Evolutionary conservation across 1,284 basidiomycete genomes (phyloP).

Genomic region (Wolfiporia cocos): DNA sequence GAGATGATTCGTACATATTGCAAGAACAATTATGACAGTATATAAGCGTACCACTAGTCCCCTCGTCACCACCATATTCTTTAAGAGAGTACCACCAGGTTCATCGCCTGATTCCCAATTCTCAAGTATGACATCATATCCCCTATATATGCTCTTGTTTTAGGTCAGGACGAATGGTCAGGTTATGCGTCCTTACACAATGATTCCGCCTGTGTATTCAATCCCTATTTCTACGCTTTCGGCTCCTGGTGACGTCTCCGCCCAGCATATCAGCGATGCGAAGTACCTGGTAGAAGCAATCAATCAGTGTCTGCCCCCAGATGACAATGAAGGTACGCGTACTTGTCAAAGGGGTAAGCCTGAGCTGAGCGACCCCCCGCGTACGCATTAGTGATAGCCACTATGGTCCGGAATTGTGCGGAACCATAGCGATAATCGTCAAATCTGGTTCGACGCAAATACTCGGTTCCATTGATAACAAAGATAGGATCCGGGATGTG

Average conservation of each 20-base stretch:
- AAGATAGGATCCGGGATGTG: constrained; percentile 14
- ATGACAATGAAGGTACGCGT: background rate
- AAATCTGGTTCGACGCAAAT: constrained; percentile 8
- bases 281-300: constrained; percentile 4
- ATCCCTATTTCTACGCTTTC: constrained; percentile 8
- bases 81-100: constrained; percentile 11
- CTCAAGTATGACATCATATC: constrained; percentile 17
- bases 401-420: constrained; percentile 15
- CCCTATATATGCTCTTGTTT: no score
- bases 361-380: constrained; percentile 14
- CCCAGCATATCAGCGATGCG: constrained; percentile 8
- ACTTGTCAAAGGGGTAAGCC: constrained; percentile 20
- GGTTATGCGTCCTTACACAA: constrained; percentile 10
- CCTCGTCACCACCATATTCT: constrained; percentile 16
- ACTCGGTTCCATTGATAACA: constrained; percentile 12
- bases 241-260: background rate
- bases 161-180: no score
- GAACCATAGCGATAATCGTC: constrained; percentile 12
- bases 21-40: constrained; percentile 16
- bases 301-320: background rate
- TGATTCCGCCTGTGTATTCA: constrained; percentile 12
- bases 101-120: constrained; percentile 5
- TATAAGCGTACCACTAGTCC: constrained; percentile 18
- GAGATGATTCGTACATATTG: constrained; percentile 15
- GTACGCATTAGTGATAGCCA: constrained; percentile 14